phyloP scores from a whole-genome alignment of 768 basidiomycete genomes.

The Pleurotus salmoneostramineus region DNA sequence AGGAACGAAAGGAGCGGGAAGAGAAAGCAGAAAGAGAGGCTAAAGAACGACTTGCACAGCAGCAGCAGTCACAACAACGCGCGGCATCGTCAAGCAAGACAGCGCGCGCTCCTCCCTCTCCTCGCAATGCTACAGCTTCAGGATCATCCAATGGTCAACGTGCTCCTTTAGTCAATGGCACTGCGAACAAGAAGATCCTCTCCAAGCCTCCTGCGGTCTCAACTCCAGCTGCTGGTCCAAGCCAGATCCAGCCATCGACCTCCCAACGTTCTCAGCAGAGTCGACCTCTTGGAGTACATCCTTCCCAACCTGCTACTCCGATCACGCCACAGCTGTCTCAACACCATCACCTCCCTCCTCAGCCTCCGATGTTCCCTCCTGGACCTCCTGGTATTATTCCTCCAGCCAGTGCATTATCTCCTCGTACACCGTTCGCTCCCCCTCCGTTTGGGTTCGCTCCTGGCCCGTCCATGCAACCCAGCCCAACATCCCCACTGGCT shows the following conservation, averaged over 20 bases:
- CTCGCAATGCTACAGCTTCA: constrained; percentile 41
- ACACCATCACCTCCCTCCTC: constrained; percentile 38
- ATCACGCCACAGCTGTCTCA: constrained; percentile 41
- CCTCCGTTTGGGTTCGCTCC: constrained; percentile 50
- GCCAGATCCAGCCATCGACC: constrained; percentile 27
- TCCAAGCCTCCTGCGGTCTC: constrained; percentile 38
- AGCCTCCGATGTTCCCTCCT: constrained; percentile 46
- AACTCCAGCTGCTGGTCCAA: constrained; percentile 27
- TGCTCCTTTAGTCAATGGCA: constrained; percentile 41
- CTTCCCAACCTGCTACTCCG: constrained; percentile 47
- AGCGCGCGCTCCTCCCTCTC: constrained; percentile 47
- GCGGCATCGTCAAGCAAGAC: constrained; percentile 38
- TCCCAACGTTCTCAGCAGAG: constrained; percentile 14
- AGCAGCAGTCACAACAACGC: constrained; percentile 42
- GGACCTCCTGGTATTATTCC: constrained; percentile 36
- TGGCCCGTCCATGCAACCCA: constrained; percentile 18
- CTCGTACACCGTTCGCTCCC: constrained; percentile 49
- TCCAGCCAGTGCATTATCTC: constrained; percentile 44
- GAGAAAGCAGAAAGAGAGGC: constrained; percentile 16
- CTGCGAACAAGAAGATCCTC: constrained; percentile 57
- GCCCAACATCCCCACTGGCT: constrained; percentile 41
- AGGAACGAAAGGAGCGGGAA: constrained; percentile 24
- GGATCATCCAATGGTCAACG: constrained; percentile 41
- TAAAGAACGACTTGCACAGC: constrained; percentile 28
- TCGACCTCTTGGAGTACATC: constrained; percentile 19